Evolutionary conservation across 2,329 filamentous ascomycete species (phyloP), one percentile per base, ranked within the genome.

Genomic region (Pseudocercospora cruenta): DNA sequence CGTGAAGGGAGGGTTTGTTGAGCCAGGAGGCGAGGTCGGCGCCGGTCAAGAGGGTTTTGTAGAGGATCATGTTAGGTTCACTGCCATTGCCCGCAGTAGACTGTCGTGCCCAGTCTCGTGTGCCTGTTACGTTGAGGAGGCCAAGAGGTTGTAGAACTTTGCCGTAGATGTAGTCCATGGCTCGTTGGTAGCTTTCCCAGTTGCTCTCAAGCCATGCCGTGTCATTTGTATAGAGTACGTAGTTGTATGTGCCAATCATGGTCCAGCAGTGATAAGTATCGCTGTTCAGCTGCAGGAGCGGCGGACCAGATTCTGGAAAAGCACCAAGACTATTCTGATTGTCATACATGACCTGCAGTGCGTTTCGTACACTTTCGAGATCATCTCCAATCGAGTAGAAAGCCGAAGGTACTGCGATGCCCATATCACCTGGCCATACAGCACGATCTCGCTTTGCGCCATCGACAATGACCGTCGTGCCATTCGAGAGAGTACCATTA

Each of bases 241-340:
- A 80, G 65, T 83, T 81, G 1, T 79, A 78, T 0, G 82, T 76
- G 14, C 80, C 82, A 21, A 83, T 80, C 60, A 84, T 69, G 2
- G 78, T 82, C 71, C 84, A 83, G 4, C 84, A 73, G 69, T 88
- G 86, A 69, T 88, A 88, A 0, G 86, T 88, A 68, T 70, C 66
- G 58, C 74, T 78, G 10, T 72, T 69, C 54, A 78, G 74, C 63
- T 78, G 74, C 16, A 78, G 64, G 24, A 80, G 69, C 2, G 79
- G 78, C 6, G 80, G 79, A 0, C 79, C 79, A 22, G 79, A 77
- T 70, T 81, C 79, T 1, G 78, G 78, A 28, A 81, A 75, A 0
- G 74, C 75, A 0, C 78, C 79, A 64, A 79, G 77, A 2, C 31
- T 64, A 33, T 77, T 78, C 62, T 79, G 82, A 39, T 80, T 78